Evolutionary conservation across 2,329 filamentous ascomycete species (phyloP).

Genomic region (Phialemoniopsis sp.): DNA sequence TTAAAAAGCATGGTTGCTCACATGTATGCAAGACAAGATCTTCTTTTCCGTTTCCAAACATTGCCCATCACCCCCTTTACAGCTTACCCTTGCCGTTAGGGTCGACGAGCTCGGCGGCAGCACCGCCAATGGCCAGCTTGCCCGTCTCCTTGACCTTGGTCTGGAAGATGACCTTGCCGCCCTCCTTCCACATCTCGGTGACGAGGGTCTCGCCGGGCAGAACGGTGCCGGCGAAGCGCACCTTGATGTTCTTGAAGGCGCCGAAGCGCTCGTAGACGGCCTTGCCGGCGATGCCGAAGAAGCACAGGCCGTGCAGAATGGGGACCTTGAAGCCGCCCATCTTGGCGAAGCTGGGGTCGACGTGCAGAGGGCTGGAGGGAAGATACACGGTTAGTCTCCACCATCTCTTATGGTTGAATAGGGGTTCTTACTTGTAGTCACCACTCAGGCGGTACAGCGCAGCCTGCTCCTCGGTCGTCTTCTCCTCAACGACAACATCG

Average conservation of each 20-base stretch:
- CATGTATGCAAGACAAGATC: too few species aligned
- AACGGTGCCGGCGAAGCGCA: conserved; percentile 82
- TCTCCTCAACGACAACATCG: conserved; percentile 79
- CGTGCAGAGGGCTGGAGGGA: conserved; percentile 70
- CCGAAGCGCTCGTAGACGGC: conserved; percentile 84
- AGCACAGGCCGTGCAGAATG: conserved; percentile 96
- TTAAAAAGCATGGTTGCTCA: too few species aligned
- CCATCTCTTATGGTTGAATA: not conserved
- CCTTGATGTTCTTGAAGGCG: conserved; percentile 85
- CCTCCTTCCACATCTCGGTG: conserved; percentile 94
- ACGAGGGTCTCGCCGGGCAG: conserved; percentile 83
- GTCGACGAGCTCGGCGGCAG: conserved; percentile 67
- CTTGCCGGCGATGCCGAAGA: conserved; percentile 87
- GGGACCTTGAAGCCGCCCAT: conserved; percentile 91
- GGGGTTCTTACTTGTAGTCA: conserved; percentile 68
- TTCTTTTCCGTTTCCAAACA: too few species aligned
- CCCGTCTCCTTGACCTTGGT: conserved; percentile 88
- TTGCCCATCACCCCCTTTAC: not conserved
- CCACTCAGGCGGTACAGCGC: conserved; percentile 90
- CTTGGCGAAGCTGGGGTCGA: conserved; percentile 91
- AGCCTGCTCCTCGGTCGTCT: conserved; percentile 86
- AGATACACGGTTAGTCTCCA: not conserved
- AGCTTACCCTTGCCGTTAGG: conserved; percentile 19
- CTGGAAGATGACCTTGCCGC: conserved; percentile 72
- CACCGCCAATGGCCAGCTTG: conserved; percentile 79